Conservation (phyloP, 495 filamentous ascomycete genomes). For the Penicillium soppii region DNA sequence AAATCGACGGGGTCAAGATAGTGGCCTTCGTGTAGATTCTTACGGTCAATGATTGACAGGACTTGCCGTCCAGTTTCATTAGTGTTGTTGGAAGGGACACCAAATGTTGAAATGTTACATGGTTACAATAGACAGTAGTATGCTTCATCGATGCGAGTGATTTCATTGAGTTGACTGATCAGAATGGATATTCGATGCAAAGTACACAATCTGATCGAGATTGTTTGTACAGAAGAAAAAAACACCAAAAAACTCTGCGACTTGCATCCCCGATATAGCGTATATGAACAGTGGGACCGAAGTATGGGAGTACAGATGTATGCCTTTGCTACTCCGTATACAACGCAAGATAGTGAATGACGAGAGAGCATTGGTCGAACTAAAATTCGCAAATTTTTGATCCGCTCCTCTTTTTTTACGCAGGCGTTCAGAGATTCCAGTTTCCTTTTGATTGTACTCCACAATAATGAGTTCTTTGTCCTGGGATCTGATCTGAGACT, state of each 20-base stretch:
- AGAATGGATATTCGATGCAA: neutral
- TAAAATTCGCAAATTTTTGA: no score
- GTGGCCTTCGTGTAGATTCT: neutral
- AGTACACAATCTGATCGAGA: slow-evolving; percentile 4
- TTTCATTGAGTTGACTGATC: no score
- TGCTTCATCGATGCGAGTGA: neutral
- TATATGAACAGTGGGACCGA: slow-evolving; percentile 1
- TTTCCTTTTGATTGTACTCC: no score
- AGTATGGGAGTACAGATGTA: neutral
- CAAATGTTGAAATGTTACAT: neutral
- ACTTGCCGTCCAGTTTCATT: neutral
- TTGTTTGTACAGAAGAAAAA: neutral
- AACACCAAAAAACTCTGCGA: neutral
- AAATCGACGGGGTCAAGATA: neutral
- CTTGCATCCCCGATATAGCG: slow-evolving; percentile 9
- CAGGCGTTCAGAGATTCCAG: no score
- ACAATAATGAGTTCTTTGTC: neutral
- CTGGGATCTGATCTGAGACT: neutral
- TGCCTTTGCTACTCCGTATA: no score
- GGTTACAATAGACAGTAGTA: slow-evolving; percentile 1
- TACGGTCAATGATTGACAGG: neutral
- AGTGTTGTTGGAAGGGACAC: neutral
- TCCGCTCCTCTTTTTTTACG: no score
- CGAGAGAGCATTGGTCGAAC: neutral
- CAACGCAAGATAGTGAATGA: neutral